phyloP scores from a whole-genome alignment of 1,284 basidiomycete genomes.

The Tilletia caries region DNA sequence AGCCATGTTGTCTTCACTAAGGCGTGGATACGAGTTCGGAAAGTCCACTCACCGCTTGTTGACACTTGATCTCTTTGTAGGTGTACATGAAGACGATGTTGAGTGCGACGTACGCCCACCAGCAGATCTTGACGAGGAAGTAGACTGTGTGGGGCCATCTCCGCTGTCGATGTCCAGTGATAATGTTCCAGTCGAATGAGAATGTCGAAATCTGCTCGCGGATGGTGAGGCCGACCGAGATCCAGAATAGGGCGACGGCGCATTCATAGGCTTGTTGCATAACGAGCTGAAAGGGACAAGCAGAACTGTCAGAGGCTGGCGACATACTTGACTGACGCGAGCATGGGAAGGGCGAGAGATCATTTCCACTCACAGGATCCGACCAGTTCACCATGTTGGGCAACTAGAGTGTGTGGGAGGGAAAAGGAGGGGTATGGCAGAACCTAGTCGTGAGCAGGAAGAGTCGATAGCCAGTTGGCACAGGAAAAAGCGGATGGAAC shows the following conservation, averaged over 20 bases:
- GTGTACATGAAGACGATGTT: neutral
- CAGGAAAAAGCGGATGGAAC: no score
- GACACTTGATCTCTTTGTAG: neutral
- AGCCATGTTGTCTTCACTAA: no score
- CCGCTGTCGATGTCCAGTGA: neutral
- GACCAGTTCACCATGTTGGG: constrained; percentile 7
- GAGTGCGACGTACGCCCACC: neutral
- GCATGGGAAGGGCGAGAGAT: no score
- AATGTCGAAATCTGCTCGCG: neutral
- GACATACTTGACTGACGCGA: no score
- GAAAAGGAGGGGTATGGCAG: no score
- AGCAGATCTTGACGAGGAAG: neutral
- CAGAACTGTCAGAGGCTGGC: no score
- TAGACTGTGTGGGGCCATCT: neutral
- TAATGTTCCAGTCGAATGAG: neutral
- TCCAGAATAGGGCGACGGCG: neutral
- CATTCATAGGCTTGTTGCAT: neutral
- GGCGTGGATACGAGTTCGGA: no score
- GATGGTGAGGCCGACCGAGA: neutral
- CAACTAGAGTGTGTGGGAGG: neutral
- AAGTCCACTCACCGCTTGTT: constrained; percentile 4
- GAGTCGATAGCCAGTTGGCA: no score
- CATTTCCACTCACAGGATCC: constrained; percentile 1
- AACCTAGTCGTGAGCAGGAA: no score
- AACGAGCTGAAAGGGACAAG: no score